A percentile compares a stretch with the other conserved stretches of the same genome.
phyloP scores from a whole-genome alignment of 345 rosid genomes.

The Mallotus nudiflorus region DNA sequence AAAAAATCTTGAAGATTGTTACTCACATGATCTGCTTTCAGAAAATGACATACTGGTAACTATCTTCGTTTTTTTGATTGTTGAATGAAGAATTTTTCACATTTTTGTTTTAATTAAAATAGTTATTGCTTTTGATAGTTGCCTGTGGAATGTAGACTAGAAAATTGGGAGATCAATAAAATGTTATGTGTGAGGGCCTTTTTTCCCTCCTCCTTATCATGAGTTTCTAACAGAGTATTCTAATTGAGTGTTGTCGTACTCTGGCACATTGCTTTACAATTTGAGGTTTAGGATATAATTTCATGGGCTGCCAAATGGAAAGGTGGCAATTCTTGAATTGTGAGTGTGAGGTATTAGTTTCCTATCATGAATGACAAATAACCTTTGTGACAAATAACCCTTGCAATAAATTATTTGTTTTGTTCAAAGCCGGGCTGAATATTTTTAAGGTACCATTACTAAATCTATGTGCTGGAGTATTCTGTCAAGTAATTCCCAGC shows the following conservation, averaged over 20 bases:
- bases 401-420: not conserved
- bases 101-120: not conserved
- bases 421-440: not conserved
- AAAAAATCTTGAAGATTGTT: constrained; percentile 63
- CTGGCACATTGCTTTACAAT: not conserved
- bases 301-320: not conserved
- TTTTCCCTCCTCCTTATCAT: not conserved
- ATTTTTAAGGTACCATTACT: not conserved
- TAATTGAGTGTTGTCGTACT: not conserved
- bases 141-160: not conserved
- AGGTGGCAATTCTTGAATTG: not conserved
- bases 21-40: constrained; percentile 77
- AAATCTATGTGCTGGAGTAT: not conserved
- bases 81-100: not conserved
- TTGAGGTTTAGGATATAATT: not conserved
- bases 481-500: not conserved
- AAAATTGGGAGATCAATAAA: not conserved
- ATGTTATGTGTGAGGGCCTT: not conserved
- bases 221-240: not conserved
- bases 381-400: too few relatives aligned
- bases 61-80: constrained; percentile 1
- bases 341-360: not conserved
- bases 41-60: constrained; percentile 72
- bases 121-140: not conserved
- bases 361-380: not conserved